Conservation (phyloP, 2,329 filamentous ascomycete species). For the Aspergillus eucalypticola region DNA sequence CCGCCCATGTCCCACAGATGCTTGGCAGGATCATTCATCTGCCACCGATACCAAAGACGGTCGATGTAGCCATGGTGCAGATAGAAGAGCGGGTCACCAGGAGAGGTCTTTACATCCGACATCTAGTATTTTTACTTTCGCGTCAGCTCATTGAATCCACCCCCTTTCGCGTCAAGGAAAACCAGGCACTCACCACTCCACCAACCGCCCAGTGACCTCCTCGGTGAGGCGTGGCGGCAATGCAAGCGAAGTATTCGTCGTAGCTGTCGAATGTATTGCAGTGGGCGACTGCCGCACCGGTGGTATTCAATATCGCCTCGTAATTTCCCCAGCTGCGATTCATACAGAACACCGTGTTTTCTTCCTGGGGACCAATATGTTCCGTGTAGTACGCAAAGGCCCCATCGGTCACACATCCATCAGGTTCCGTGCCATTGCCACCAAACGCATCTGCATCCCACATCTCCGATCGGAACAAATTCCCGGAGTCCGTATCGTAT, state of each 20-base stretch:
- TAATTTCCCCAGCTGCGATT: neutral
- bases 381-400: constrained; percentile 12
- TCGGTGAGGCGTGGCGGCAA: neutral
- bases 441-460: constrained; percentile 7
- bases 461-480: neutral
- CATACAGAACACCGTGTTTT: constrained; percentile 13
- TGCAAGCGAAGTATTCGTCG: neutral
- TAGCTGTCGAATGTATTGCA: neutral
- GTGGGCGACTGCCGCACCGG: neutral
- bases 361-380: constrained; percentile 10
- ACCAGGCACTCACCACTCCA: neutral
- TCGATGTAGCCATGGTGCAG: constrained; percentile 4
- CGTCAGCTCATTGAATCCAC: neutral
- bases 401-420: constrained; percentile 8
- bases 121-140: neutral
- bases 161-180: too few species aligned
- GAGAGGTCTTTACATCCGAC: neutral
- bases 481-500: neutral
- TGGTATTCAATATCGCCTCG: neutral
- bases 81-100: neutral
- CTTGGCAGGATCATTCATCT: neutral
- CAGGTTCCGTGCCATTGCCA: constrained; percentile 9
- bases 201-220: neutral
- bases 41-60: neutral
- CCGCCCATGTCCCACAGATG: neutral